Percentiles rank a stretch among this genome's conserved stretches.
Conservation (phyloP, 176 grass and related monocot genomes). For the Oropetium thomaeum region DNA sequence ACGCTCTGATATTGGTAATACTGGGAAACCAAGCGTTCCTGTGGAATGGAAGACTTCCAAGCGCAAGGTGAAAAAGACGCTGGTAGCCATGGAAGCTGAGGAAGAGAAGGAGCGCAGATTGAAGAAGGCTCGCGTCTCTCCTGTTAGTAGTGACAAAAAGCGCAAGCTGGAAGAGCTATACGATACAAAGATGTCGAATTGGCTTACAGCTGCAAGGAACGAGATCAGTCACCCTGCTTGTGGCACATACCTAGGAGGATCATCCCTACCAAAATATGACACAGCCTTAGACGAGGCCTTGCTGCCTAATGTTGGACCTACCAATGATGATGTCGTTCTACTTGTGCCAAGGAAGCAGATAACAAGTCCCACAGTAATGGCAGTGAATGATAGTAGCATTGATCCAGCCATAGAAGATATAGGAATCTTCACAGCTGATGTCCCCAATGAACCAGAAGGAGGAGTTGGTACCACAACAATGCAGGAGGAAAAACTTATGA, state of each 20-base stretch:
- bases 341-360: slow-evolving; percentile 40
- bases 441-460: slow-evolving; percentile 17
- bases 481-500: slow-evolving; percentile 20
- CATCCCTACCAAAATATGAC: slow-evolving; percentile 19
- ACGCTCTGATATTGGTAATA: slow-evolving; percentile 30
- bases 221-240: slow-evolving; percentile 22
- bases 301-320: slow-evolving; percentile 21
- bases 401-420: background rate
- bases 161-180: slow-evolving; percentile 84
- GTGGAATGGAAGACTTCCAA: slow-evolving; percentile 30
- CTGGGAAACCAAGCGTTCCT: background rate
- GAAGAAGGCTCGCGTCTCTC: slow-evolving; percentile 52
- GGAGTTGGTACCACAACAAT: background rate
- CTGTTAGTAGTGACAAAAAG: slow-evolving; percentile 55
- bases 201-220: slow-evolving; percentile 31
- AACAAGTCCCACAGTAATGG: slow-evolving; percentile 6
- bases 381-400: slow-evolving; percentile 6
- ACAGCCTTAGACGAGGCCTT: slow-evolving; percentile 20
- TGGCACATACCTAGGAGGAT: slow-evolving; percentile 11
- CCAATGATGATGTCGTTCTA: slow-evolving; percentile 37
- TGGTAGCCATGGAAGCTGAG: slow-evolving; percentile 42
- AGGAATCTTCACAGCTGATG: slow-evolving; percentile 4
- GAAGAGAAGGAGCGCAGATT: slow-evolving; percentile 60
- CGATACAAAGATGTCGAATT: slow-evolving; percentile 57
- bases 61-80: slow-evolving; percentile 46